Evolutionary conservation across 192 early-diverging fungal species (phyloP), one percentile per base, ranked within the genome.

Genomic region (Backusella tuberculispora): DNA sequence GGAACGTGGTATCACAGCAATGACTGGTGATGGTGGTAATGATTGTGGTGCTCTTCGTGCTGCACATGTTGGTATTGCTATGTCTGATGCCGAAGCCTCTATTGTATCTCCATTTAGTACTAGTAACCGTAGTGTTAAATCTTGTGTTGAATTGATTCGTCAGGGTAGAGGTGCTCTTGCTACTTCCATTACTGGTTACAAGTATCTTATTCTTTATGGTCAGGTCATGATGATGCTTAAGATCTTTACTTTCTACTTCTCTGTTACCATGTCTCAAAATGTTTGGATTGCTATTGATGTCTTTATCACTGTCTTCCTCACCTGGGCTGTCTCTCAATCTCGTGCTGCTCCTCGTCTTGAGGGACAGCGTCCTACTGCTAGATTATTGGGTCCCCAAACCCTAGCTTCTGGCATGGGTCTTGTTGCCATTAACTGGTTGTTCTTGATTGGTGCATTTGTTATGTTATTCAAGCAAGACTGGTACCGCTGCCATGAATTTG

Each of bases 11-110:
- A 89, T 94, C 68, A 91, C 91, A 7, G 92, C 89, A 41, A 95
- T 95, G 94, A 91, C 90, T 79, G 94, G 94, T 60, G 94, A 95
- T 74, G 94, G 94, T 77, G 92, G 92, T 63, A 95, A 95, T 77
- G 94, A 95, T 77, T 91, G 90, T 70, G 92, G 91, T 41, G 93
- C 94, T 15, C 81, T 95, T 63, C 90, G 92, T 53, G 91, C 92
- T 12, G 88, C 93, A 3, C 94, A 95, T 66, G 92, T 89, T 53
- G 94, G 94, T 46, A 79, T 95, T 38, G 94, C 94, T 8, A 82
- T 95, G 38, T 93, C 91, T 40, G 92, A 93, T 53, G 89, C 93
- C 40, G 93, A 93, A 71, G 89, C 92, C 1, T 91, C 91, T 3
- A 93, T 95, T 77, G 94, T 95, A 0, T 89, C 94, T 41, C 94